These are phyloP conservation scores for Neoconidiobolus thromboides DNA, from an alignment of 371 early-diverging fungal species.

Conservation along the genomic window DNA sequence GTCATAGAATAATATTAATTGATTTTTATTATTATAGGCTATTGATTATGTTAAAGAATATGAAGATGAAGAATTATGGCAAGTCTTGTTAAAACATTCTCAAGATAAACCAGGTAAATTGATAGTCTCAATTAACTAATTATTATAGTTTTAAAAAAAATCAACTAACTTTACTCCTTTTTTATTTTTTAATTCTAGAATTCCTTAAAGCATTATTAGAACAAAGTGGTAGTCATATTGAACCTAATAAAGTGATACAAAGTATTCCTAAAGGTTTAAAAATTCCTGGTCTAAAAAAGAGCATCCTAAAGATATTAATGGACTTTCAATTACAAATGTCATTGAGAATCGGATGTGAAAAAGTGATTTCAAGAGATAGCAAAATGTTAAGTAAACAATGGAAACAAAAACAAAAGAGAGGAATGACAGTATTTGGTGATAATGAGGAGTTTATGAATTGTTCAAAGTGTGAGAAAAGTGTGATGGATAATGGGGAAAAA, in stretches of 20 bases:
- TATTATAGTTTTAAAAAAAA: too few relatives aligned
- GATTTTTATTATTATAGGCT: conserved; percentile 32
- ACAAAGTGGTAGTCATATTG: conserved; percentile 65
- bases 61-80: conserved; percentile 87
- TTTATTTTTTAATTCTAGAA: conserved; percentile 17
- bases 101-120: conserved; percentile 65
- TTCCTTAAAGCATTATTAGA: conserved; percentile 82
- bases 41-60: conserved; percentile 95
- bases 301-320: conserved; percentile 65
- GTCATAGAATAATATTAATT: not conserved
- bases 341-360: too few relatives aligned
- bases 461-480: too few relatives aligned
- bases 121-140: not conserved
- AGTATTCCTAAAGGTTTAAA: conserved; percentile 57
- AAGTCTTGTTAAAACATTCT: conserved; percentile 70
- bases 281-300: conserved; percentile 61
- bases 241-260: conserved; percentile 56
- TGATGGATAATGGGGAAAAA: too few relatives aligned
- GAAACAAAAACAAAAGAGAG: not conserved
- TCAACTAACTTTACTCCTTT: too few relatives aligned
- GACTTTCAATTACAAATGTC: conserved; percentile 73
- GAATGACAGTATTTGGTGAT: too few relatives aligned
- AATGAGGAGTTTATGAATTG: too few relatives aligned
- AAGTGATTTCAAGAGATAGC: not conserved
- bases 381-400: not conserved